Evolutionary conservation across 306 rosid species (phyloP).

Genomic region (Lablab purpureus): DNA sequence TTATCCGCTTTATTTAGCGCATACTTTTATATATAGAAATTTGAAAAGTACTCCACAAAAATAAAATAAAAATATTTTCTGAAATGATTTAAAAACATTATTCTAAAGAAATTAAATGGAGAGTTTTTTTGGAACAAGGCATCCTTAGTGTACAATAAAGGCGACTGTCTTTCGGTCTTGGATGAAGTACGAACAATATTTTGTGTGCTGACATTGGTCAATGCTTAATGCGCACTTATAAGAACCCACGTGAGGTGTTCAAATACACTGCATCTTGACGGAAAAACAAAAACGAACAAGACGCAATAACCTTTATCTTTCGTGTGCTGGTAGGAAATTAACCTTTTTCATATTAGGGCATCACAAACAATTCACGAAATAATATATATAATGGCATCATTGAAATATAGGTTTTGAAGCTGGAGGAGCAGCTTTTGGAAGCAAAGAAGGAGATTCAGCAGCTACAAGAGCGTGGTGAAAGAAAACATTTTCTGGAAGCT

Average conservation of each 20-base stretch:
- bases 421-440: conserved; percentile 55
- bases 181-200: conserved; percentile 47
- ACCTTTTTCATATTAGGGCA: not conserved
- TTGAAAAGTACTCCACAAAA: not conserved
- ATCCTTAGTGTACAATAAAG: conserved; percentile 50
- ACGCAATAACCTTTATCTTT: not conserved
- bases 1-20: not conserved
- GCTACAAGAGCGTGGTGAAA: conserved; percentile 45
- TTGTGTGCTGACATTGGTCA: conserved; percentile 42
- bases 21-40: not conserved
- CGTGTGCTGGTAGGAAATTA: not conserved
- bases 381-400: not conserved
- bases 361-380: not conserved
- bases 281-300: not conserved
- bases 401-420: conserved; percentile 53
- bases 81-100: not conserved
- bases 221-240: conserved; percentile 38
- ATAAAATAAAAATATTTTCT: not conserved
- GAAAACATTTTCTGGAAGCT: conserved; percentile 44
- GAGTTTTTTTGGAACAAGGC: conserved; percentile 14
- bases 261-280: not conserved
- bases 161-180: conserved; percentile 27
- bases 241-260: conserved; percentile 33
- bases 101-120: not conserved
- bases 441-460: conserved; percentile 65